Percentiles rank a stretch among this genome's conserved stretches.
These are phyloP conservation scores for Arabidopsis suecica DNA, from an alignment of 345 rosid species.

Conservation along the genomic window DNA sequence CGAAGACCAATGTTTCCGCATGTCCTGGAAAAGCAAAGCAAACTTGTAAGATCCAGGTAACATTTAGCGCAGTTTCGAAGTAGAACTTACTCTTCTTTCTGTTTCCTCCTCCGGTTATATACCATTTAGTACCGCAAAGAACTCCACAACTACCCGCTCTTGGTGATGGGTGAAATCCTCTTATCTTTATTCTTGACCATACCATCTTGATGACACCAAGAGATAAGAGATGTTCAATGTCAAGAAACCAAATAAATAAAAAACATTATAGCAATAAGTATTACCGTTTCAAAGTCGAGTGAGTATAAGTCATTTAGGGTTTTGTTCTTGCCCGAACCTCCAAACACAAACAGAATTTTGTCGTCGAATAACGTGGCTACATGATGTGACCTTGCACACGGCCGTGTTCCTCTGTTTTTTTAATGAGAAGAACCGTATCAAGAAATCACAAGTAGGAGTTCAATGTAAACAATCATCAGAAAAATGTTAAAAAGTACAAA, in stretches of 20 bases:
- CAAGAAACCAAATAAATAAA: background rate
- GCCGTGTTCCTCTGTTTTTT: constrained; percentile 74
- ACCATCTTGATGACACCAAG: constrained; percentile 64
- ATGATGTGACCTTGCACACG: constrained; percentile 88
- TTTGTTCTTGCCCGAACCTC: constrained; percentile 84
- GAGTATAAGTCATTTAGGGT: constrained; percentile 91
- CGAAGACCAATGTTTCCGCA: constrained; percentile 81
- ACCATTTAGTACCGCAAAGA: constrained; percentile 92
- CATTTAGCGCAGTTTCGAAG: constrained; percentile 24
- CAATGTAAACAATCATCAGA: constrained; percentile 3
- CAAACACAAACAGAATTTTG: constrained; percentile 78
- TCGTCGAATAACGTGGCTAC: constrained; percentile 87
- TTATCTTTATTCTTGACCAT: constrained; percentile 93
- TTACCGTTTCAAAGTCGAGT: constrained; percentile 94
- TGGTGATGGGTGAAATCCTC: constrained; percentile 94
- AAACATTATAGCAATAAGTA: background rate
- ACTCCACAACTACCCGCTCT: constrained; percentile 95
- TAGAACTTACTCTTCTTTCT: constrained; percentile 78
- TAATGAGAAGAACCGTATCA: constrained; percentile 10
- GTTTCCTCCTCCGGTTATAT: constrained; percentile 97
- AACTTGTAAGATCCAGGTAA: constrained; percentile 5
- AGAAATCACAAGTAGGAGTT: constrained; percentile 4
- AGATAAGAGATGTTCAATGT: background rate
- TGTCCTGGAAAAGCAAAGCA: constrained; percentile 62
- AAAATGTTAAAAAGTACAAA: constrained; percentile 21